Conservation (phyloP, 1,284 basidiomycete genomes). For the Ceratobasidium sp. region DNA sequence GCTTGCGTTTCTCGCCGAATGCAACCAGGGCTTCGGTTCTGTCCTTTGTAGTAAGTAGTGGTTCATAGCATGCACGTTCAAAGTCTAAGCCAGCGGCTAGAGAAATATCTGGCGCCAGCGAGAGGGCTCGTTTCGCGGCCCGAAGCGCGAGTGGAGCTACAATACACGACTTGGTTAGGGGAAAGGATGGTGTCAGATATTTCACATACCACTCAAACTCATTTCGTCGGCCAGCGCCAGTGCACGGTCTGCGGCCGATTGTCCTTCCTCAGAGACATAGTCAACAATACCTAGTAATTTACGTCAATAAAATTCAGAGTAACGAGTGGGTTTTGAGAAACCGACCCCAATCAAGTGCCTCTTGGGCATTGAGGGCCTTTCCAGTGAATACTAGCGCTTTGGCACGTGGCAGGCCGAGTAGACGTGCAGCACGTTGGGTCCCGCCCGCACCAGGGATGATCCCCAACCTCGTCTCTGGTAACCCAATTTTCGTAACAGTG, state of each 20-base stretch:
- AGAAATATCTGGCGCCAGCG: conserved; percentile 76
- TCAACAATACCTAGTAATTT: conserved; percentile 71
- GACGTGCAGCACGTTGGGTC: conserved; percentile 83
- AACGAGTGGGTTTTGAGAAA: not conserved
- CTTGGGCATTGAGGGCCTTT: conserved; percentile 64
- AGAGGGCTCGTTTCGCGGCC: conserved; percentile 89
- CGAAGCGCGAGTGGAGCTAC: conserved; percentile 86
- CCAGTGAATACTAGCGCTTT: conserved; percentile 90
- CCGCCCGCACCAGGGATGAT: conserved; percentile 97
- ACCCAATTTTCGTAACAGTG: conserved; percentile 76
- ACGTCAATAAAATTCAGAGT: not conserved
- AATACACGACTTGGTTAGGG: not conserved
- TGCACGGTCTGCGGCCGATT: conserved; percentile 70
- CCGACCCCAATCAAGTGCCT: conserved; percentile 81
- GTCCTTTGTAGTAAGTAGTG: conserved; percentile 79
- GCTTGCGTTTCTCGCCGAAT: conserved; percentile 87
- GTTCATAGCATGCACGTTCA: conserved; percentile 86
- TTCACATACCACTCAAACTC: conserved; percentile 66
- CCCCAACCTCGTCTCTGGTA: conserved; percentile 85
- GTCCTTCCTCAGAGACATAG: conserved; percentile 68
- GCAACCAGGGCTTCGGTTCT: conserved; percentile 85
- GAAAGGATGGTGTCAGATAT: not conserved
- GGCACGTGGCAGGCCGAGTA: conserved; percentile 82
- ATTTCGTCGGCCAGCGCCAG: conserved; percentile 71
- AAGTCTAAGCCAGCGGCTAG: conserved; percentile 86